These are phyloP conservation scores for Mycena kentingensis DNA, from an alignment of 768 basidiomycete genomes.

Conservation along the genomic window DNA sequence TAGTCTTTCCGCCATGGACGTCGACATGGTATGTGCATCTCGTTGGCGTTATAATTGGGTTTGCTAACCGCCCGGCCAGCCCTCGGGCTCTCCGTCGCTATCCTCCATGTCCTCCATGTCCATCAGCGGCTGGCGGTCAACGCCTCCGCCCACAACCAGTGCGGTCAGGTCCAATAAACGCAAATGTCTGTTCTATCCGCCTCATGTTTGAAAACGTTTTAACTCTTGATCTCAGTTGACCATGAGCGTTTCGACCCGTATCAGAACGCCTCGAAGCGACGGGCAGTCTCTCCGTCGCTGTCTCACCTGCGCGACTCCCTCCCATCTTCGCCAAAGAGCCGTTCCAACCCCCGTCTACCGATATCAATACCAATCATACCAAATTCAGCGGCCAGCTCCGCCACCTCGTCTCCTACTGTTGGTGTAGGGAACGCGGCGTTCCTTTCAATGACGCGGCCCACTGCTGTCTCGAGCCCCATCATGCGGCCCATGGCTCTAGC, in stretches of 20 bases:
- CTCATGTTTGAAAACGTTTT: conserved; percentile 9
- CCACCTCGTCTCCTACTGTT: conserved; percentile 74
- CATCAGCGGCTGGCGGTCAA: conserved; percentile 74
- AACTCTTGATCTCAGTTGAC: conserved; percentile 61
- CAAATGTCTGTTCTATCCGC: conserved; percentile 63
- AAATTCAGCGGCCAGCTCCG: conserved; percentile 58
- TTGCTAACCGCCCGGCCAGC: conserved; percentile 38
- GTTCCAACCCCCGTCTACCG: conserved; percentile 52
- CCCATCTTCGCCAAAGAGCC: conserved; percentile 52
- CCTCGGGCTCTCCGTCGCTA: conserved; percentile 63
- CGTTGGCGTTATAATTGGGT: conserved; percentile 16
- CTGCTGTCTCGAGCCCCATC: conserved; percentile 73
- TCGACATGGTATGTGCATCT: conserved; percentile 63
- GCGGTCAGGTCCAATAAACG: conserved; percentile 80
- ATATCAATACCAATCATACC: conserved; percentile 72
- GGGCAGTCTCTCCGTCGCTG: conserved; percentile 81
- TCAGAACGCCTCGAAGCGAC: conserved; percentile 72
- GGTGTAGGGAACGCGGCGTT: conserved; percentile 49
- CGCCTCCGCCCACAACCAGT: conserved; percentile 77
- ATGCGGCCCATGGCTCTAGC: conserved; percentile 69
- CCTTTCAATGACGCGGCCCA: conserved; percentile 45
- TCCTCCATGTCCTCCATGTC: conserved; percentile 49
- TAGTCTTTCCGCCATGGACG: conserved; percentile 64
- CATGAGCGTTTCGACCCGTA: conserved; percentile 86
- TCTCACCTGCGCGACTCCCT: conserved; percentile 66